These are phyloP conservation scores for Aspergillus olivimuriae DNA, from an alignment of 495 filamentous ascomycete genomes.

Conservation along the genomic window DNA sequence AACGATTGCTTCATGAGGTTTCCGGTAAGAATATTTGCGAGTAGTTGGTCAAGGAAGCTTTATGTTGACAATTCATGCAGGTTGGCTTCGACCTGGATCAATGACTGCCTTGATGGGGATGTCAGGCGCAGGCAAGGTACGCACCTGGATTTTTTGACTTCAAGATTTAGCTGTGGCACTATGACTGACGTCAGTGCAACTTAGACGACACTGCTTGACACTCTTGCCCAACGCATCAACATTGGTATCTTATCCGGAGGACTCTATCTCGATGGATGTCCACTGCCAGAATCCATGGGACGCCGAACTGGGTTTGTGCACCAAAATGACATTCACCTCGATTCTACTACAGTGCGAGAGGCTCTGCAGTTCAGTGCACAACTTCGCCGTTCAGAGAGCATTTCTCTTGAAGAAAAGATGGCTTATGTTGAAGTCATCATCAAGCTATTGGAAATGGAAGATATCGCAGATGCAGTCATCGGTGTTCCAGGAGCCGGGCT, in stretches of 20 bases:
- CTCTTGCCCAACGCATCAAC: conserved; percentile 22
- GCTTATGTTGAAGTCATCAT: conserved; percentile 30
- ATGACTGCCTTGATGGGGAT: conserved; percentile 63
- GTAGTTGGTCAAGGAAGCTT: background rate
- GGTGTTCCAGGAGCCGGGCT: conserved; percentile 25
- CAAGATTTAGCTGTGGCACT: no score
- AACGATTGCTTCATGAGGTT: no score
- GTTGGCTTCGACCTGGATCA: conserved; percentile 52
- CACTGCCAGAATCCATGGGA: conserved; percentile 22
- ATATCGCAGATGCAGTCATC: conserved; percentile 26
- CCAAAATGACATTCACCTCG: conserved; percentile 63
- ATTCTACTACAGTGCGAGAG: conserved; percentile 39
- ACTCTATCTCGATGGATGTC: conserved; percentile 22
- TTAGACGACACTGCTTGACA: conserved; percentile 53
- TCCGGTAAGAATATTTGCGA: background rate
- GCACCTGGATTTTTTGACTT: no score
- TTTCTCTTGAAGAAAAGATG: conserved; percentile 29
- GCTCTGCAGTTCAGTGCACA: conserved; percentile 42
- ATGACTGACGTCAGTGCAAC: no score
- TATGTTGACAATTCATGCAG: conserved; percentile 61
- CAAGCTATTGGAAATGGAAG: conserved; percentile 22
- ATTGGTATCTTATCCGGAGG: conserved; percentile 23
- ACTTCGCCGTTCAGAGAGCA: conserved; percentile 29
- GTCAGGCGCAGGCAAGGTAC: conserved; percentile 72
- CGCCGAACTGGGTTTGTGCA: conserved; percentile 57